These are phyloP conservation scores for Gamarada debralockiae DNA, from an alignment of 495 filamentous ascomycete species.

Conservation along the genomic window DNA sequence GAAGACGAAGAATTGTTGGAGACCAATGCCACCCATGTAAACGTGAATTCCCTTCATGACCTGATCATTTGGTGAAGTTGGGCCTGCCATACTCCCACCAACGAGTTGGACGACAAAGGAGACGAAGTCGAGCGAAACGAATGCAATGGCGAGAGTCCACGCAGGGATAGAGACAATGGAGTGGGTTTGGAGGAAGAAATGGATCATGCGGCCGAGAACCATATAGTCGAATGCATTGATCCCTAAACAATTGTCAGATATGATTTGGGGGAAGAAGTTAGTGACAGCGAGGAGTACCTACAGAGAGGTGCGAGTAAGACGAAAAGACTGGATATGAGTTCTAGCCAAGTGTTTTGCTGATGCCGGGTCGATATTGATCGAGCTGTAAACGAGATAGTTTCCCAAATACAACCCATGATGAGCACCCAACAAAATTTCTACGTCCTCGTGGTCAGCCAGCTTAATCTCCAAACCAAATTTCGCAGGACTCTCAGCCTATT, in stretches of 20 bases:
- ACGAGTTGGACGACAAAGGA: slow-evolving; percentile 22
- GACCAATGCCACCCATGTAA: slow-evolving; percentile 46
- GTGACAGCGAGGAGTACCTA: too few species aligned
- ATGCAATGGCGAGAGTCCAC: slow-evolving; percentile 44
- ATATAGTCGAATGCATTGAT: slow-evolving; percentile 68
- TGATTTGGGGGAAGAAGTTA: too few species aligned
- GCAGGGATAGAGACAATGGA: slow-evolving; percentile 47
- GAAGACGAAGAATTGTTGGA: slow-evolving; percentile 46
- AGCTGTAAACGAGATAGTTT: slow-evolving; percentile 31
- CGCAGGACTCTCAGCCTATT: too few species aligned
- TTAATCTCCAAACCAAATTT: too few species aligned
- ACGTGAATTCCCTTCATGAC: slow-evolving; percentile 36
- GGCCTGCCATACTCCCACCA: slow-evolving; percentile 14
- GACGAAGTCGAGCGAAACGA: slow-evolving; percentile 57
- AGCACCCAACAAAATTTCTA: slow-evolving; percentile 50
- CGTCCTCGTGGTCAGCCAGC: too few species aligned
- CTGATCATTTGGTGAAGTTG: slow-evolving; percentile 9
- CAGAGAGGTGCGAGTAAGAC: slow-evolving; percentile 41
- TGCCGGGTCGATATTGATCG: slow-evolving; percentile 34
- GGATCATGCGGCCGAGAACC: slow-evolving; percentile 60
- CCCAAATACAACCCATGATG: slow-evolving; percentile 38
- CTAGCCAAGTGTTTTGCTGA: slow-evolving; percentile 26
- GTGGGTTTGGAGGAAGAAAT: slow-evolving; percentile 46
- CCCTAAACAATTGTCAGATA: too few species aligned
- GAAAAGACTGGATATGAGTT: slow-evolving; percentile 27